Evolutionary conservation across 257 asterid genomes (phyloP).

Genomic region (Ligustrum vulgare): DNA sequence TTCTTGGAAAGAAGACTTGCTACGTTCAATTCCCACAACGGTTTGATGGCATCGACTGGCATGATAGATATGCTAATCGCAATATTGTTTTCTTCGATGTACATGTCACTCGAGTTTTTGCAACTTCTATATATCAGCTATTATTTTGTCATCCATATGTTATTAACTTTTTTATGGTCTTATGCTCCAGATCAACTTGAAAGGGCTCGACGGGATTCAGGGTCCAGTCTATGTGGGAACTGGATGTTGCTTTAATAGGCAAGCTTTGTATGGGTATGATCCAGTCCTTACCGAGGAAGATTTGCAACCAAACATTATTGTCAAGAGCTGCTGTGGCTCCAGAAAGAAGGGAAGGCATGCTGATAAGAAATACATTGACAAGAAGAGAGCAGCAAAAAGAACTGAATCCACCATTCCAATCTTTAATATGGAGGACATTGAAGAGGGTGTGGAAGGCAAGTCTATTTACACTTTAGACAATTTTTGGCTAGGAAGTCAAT

Average conservation of each 20-base stretch:
- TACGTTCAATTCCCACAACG: slow-evolving; percentile 74
- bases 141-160: not conserved
- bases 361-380: slow-evolving; percentile 67
- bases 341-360: slow-evolving; percentile 66
- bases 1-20: slow-evolving; percentile 59
- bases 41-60: slow-evolving; percentile 72
- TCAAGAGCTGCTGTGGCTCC: slow-evolving; percentile 74
- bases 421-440: slow-evolving; percentile 76
- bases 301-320: slow-evolving; percentile 72
- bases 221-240: slow-evolving; percentile 96
- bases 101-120: slow-evolving; percentile 18
- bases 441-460: slow-evolving; percentile 90
- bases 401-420: slow-evolving; percentile 83
- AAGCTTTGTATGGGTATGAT: slow-evolving; percentile 85
- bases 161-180: slow-evolving; percentile 13
- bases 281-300: slow-evolving; percentile 80
- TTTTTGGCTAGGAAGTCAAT: not conserved
- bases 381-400: slow-evolving; percentile 71
- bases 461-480: not conserved
- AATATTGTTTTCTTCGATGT: slow-evolving; percentile 68
- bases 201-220: slow-evolving; percentile 89
- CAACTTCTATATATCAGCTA: not conserved
- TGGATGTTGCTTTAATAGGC: slow-evolving; percentile 91
- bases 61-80: slow-evolving; percentile 77
- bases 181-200: slow-evolving; percentile 76